Evolutionary conservation across 176 grass and related monocot species (phyloP), one percentile per base, ranked within the genome.

Genomic region (Musa schizocarpa): DNA sequence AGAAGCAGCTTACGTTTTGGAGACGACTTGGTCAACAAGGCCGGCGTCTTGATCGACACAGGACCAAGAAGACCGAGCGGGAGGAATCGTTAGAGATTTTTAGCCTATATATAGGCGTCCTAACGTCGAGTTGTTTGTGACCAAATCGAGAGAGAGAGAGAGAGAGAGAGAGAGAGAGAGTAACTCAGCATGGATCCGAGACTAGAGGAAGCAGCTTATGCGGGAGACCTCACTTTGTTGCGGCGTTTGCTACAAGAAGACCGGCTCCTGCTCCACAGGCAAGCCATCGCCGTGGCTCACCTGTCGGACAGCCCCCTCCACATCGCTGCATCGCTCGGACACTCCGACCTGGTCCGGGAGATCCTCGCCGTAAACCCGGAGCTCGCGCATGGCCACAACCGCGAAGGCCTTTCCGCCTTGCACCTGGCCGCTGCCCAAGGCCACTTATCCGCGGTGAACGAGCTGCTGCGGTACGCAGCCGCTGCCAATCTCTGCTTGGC

Each of bases 391-490:
- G 58, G 76, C 25, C 11, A 53, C 4, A 82, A 82, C 56, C 13
- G 13, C 9, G 54, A 82, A 6, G 72, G 72, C 1, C n/a, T 59
- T 24, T 68, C 80, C 3, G 50, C 72, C 1, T 53, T 76, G 8
- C 81, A 83, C 49, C 53, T 82, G 65, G 81, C 81, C 56, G 52
- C 52, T 3, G 27, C 24, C 4, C 21, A 61, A 27, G 74, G 74
- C 53, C 81, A 82, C 54, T 19, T 83, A 29, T 6, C 4, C 1
- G 65, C 63, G 0, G 72, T 55, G 52, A 57, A 77, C 11, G 53
- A 71, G 23, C 53, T 77, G 64, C 9, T 77, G 25, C 53, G 54
- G 79, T 14, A 6, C 19, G 11, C 20, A 13, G 22, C 23, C 17
- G 76, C 59, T 63, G 23, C 34, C 1, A 16, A 29, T 9, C 63